Base-by-base conservation (phyloP, 2,329 filamentous ascomycete species). In the Geosmithia flava region DNA sequence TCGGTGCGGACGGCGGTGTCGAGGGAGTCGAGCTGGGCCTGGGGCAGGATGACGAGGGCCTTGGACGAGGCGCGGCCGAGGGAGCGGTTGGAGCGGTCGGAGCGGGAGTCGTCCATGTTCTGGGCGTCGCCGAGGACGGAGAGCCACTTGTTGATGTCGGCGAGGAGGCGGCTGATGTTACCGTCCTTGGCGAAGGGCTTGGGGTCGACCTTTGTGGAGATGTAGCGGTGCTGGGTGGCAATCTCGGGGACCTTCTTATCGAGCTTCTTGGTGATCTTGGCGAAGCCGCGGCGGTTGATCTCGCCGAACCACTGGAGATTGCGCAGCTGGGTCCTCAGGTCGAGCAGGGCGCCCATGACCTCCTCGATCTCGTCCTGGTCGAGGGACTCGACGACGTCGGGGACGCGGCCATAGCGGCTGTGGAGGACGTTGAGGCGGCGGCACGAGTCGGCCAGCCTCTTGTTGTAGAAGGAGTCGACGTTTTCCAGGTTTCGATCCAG, bases 241-340 rank as follows among this genome's bases (percentile, higher is more conserved):
- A 81, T 79, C 44, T 79, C 76, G 1, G 84, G 76, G 2, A 96
- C 79, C 68, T 95, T 96, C 70, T 98, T 98, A 68, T 98, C 93
- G 44, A 96, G 72, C 68, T 98, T 98, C 72, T 98, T 98, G 47
- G 93, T 95, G 64, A 98, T 98, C 70, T 98, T 98, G 63, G 94
- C 80, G 59, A 98, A 98, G 2, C 93, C 93, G 53, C 87, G 78
- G 47, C 90, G 80, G 64, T 98, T 98, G 59, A 97, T 91, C 67
- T 97, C 91, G 46, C 90, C 91, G 62, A 97, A 98, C 90, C 90
- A 97, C 64, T 95, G 87, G 47, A 98, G 72, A 59, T 97, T 97
- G 51, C 93, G 79, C 55, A 97, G 68, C 61, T 94, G 87, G 47
- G 83, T 84, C 49, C 93, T 80, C 51, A 97, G 74, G 66, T 98